phyloP scores from a whole-genome alignment of 1,139 yeast species.

The Taphrina pruni region DNA sequence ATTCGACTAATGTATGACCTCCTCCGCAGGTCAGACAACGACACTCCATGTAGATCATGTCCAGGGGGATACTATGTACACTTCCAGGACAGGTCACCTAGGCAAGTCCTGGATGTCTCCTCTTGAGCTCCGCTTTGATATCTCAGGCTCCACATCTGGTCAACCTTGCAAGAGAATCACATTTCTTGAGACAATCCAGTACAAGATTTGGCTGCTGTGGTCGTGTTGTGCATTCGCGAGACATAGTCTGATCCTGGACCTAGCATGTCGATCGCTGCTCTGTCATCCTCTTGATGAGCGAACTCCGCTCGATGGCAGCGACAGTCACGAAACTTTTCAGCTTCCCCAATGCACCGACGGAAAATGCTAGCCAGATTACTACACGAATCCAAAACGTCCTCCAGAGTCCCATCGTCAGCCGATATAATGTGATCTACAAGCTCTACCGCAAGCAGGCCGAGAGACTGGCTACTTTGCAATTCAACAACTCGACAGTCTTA shows the following conservation, averaged over 20 bases:
- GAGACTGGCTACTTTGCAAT: conserved; percentile 15
- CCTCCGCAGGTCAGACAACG: no score
- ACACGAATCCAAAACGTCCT: conserved; percentile 21
- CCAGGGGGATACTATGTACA: no score
- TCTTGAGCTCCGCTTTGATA: neutral
- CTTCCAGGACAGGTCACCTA: no score
- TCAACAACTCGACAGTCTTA: neutral
- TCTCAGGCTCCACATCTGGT: neutral
- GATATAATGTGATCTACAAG: conserved; percentile 17
- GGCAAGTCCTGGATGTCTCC: no score
- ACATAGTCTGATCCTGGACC: no score
- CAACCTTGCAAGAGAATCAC: neutral
- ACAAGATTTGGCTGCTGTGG: neutral
- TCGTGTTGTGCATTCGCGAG: no score
- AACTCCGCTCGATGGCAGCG: neutral
- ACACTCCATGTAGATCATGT: no score
- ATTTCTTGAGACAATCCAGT: neutral
- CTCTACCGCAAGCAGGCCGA: conserved; percentile 16
- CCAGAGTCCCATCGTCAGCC: conserved; percentile 11
- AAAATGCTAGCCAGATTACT: conserved; percentile 5
- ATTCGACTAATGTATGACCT: no score
- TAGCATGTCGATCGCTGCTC: no score
- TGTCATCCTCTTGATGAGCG: no score
- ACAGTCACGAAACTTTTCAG: conserved; percentile 14
- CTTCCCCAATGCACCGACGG: conserved; percentile 16